Percentiles rank a stretch among this genome's conserved stretches.
Evolutionary conservation across 2,329 filamentous ascomycete genomes (phyloP).

Genomic region (Phialemoniopsis sp.): DNA sequence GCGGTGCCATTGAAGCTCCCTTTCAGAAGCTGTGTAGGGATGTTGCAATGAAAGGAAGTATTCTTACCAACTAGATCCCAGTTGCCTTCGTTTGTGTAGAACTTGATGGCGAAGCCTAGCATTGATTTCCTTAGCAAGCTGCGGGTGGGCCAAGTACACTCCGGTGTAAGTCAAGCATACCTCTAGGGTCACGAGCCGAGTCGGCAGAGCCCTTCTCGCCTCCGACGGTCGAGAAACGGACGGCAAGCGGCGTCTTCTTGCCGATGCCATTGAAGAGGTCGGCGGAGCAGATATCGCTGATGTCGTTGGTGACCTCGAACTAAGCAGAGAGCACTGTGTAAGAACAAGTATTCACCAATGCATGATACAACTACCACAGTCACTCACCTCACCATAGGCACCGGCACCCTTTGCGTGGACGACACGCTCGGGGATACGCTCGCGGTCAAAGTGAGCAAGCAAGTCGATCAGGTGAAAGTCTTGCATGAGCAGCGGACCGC

Average conservation of each 20-base stretch:
- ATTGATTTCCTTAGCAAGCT: neutral
- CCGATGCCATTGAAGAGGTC: conserved; percentile 2
- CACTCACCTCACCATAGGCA: conserved; percentile 12
- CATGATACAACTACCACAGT: no score
- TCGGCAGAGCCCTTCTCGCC: conserved; percentile 71
- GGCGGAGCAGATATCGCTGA: conserved; percentile 9
- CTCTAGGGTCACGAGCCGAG: conserved; percentile 72
- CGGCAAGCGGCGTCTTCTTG: conserved; percentile 55
- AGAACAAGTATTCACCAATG: neutral
- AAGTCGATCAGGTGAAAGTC: conserved; percentile 64
- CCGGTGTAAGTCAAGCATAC: conserved; percentile 20
- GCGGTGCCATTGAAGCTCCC: no score
- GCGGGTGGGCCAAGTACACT: neutral
- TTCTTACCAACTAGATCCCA: conserved; percentile 64
- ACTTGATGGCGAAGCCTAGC: conserved; percentile 60
- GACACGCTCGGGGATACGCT: conserved; percentile 17
- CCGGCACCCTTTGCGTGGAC: conserved; percentile 19
- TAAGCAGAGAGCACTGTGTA: no score
- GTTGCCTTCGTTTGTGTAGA: conserved; percentile 72
- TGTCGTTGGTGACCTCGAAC: conserved; percentile 15
- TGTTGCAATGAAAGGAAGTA: neutral
- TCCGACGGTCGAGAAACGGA: conserved; percentile 72
- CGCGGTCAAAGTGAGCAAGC: conserved; percentile 48
- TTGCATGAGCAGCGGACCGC: conserved; percentile 57
- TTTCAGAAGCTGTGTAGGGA: no score